Conservation (phyloP, 1,139 yeast species). For the Taphrina populina region DNA sequence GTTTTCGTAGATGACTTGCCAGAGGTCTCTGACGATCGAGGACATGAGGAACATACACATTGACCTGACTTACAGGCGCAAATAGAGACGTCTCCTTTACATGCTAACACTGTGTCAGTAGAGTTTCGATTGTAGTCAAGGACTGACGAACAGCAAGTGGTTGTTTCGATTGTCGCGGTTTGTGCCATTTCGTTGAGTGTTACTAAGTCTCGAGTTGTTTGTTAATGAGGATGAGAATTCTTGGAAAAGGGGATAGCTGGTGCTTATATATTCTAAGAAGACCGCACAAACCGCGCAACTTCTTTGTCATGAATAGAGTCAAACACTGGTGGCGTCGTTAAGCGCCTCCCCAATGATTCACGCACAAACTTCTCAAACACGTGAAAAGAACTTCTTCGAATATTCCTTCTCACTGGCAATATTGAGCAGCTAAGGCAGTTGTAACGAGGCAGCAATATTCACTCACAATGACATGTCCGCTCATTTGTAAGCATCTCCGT, state of each 20-base stretch:
- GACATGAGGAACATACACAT: conserved; percentile 27
- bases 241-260: neutral
- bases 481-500: too few species aligned
- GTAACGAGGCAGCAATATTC: too few species aligned
- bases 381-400: too few species aligned
- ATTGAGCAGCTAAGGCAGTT: too few species aligned
- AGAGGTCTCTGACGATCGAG: conserved; percentile 1
- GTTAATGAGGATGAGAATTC: neutral
- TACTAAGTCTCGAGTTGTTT: neutral
- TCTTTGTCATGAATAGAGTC: too few species aligned
- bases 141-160: conserved; percentile 7
- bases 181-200: neutral
- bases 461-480: too few species aligned
- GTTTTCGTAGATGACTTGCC: conserved; percentile 2
- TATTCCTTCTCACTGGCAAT: too few species aligned
- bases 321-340: too few species aligned
- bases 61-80: conserved; percentile 29
- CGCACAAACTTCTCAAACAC: too few species aligned
- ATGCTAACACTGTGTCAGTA: conserved; percentile 8
- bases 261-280: neutral
- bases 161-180: conserved; percentile 15
- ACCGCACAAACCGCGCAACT: conserved; percentile 2
- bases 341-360: too few species aligned
- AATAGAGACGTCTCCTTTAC: conserved; percentile 31
- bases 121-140: neutral